phyloP scores from a whole-genome alignment of 306 rosid species.

The Gillenia trifoliata region DNA sequence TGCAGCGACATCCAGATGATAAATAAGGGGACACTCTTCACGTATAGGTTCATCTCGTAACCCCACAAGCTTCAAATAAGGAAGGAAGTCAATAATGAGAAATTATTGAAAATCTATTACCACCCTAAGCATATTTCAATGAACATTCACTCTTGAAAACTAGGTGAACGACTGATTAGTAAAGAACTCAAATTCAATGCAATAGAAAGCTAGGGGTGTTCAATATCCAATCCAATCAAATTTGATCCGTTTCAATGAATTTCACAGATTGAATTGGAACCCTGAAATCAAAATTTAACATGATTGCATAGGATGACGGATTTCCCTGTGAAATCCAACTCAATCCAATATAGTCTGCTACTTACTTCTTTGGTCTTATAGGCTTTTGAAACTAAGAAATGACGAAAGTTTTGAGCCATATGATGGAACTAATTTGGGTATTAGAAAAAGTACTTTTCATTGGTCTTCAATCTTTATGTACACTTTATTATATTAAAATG shows the following conservation, averaged over 20 bases:
- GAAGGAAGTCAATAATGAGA: constrained; percentile 24
- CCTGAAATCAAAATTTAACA: not conserved
- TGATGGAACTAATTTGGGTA: not conserved
- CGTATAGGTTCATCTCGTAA: constrained; percentile 74
- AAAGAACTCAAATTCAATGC: not conserved
- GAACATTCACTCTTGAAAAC: not conserved
- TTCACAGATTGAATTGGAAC: not conserved
- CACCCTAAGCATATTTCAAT: not conserved
- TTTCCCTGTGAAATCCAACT: not conserved
- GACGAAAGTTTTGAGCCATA: not conserved
- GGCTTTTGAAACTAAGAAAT: not conserved
- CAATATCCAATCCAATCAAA: not conserved
- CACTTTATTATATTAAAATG: not conserved
- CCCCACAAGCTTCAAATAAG: constrained; percentile 52
- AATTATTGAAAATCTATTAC: not conserved
- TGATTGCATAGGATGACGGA: not conserved
- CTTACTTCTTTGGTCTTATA: not conserved
- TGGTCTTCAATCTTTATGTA: not conserved
- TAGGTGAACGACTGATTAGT: not conserved
- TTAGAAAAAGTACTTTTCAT: not conserved
- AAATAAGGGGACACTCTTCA: constrained; percentile 91
- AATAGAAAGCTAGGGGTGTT: not conserved
- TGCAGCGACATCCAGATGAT: constrained; percentile 98
- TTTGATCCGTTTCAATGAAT: not conserved
- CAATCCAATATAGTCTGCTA: not conserved